Evolutionary conservation across 345 rosid species (phyloP), one percentile per base, ranked within the genome.

Genomic region (Eucalyptus melliodora): DNA sequence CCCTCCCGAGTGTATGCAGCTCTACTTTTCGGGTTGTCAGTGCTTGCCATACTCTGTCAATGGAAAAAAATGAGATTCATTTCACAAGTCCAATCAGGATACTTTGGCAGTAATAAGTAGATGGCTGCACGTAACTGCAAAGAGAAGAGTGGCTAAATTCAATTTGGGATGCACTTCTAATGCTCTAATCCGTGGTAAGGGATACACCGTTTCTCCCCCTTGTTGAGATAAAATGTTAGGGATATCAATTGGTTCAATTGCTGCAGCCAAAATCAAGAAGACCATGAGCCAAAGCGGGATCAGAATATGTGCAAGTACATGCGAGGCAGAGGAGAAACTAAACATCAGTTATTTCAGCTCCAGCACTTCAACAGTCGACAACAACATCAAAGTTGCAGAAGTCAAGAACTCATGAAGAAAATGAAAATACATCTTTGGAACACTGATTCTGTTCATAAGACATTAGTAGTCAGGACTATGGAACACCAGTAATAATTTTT

Each of bases 161-260:
- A 98, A 90, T 93, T 95, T 98, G 92, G 99, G 95, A 89, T 98
- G 99, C 90, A 95, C 96, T 97, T 97, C 99, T 77, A 98, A 90
- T 89, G 94, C 92, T 93, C 90, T 96, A 89, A 98, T 95, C 77
- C 96, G 92, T 69, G 99, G 99, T 91, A 97, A 91, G 89, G 99
- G 99, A 91, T 97, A 98, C 89, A 98, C 97, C 72, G 99, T 91
- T 95, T 98, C 99, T 89, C 99, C 99, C 88, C 98, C 98, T 93
- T 97, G 97, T 91, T 97, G 98, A 89, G 97, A 97, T 89, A 98
- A 94, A 94, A 98, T 92, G 87, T 94, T 94, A 90, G 98, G 99
- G 87, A 98, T 92, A 92, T 98, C 99, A 87, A 97, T 92, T 77
- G 96, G 91, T 89, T 97, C 99, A 90, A 96, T 97, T 88, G 97